A percentile compares a stretch with the other conserved stretches of the same genome.
Conservation (phyloP, 2,329 filamentous ascomycete genomes). For the Helminthosporium solani region DNA sequence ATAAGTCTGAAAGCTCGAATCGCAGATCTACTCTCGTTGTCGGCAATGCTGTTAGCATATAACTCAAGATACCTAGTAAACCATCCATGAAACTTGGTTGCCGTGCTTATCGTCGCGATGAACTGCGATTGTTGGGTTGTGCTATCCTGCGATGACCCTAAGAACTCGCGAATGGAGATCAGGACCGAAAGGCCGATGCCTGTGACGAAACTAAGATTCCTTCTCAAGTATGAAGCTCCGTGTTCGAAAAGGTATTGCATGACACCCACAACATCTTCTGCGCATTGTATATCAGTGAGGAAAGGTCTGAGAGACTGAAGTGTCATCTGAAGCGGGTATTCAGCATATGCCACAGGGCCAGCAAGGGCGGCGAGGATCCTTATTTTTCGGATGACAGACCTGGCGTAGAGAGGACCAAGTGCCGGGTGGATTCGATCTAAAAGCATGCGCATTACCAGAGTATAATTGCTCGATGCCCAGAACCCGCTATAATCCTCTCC, state of each 20-base stretch:
- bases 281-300: constrained; percentile 79
- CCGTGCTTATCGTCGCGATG: constrained; percentile 71
- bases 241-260: constrained; percentile 77
- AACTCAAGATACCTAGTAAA: constrained; percentile 67
- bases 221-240: constrained; percentile 64
- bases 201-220: constrained; percentile 72
- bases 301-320: constrained; percentile 77
- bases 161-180: constrained; percentile 73
- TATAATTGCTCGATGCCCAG: constrained; percentile 75
- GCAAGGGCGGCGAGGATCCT: constrained; percentile 78
- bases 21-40: constrained; percentile 27
- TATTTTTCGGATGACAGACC: constrained; percentile 82
- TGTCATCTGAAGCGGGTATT: constrained; percentile 88
- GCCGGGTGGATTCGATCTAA: constrained; percentile 80
- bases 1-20: constrained; percentile 65
- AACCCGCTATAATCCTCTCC: constrained; percentile 61
- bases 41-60: constrained; percentile 42
- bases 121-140: constrained; percentile 86
- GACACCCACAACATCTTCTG: constrained; percentile 85
- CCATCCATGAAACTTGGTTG: constrained; percentile 76
- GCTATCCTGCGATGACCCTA: constrained; percentile 72
- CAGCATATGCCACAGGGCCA: constrained; percentile 68
- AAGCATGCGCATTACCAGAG: constrained; percentile 72
- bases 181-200: constrained; percentile 79
- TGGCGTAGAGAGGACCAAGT: constrained; percentile 82